Conservation (phyloP, 306 rosid genomes). For the Crotalaria pallida region DNA sequence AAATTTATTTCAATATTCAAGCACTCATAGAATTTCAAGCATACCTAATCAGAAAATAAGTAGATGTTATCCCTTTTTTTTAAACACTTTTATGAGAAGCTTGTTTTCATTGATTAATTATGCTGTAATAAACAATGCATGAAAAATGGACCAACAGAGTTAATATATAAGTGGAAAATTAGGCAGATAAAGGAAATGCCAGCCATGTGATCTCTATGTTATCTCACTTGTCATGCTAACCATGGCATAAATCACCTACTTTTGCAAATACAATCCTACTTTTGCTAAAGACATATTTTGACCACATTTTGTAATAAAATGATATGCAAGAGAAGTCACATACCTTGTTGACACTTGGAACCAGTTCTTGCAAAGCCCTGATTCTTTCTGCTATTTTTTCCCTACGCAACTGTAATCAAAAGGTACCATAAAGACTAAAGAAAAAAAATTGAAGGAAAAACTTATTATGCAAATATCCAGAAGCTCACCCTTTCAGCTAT, state of each 20-base stretch:
- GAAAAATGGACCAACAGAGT: not conserved
- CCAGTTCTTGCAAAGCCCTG: conserved; percentile 91
- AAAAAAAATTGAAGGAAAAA: too few species aligned
- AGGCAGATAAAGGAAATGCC: not conserved
- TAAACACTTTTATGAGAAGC: not conserved
- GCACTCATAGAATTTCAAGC: not conserved
- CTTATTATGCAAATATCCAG: too few species aligned
- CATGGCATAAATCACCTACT: not conserved
- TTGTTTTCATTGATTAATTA: not conserved
- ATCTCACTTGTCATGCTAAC: not conserved
- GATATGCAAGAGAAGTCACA: conserved; percentile 3
- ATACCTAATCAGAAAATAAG: not conserved
- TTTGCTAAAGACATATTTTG: not conserved
- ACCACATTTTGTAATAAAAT: conserved; percentile 16
- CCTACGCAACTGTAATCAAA: conserved; percentile 74
- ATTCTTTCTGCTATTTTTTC: conserved; percentile 99
- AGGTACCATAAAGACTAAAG: not conserved
- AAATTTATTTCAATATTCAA: not conserved
- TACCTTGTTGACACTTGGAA: conserved; percentile 95
- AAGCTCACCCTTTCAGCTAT: conserved; percentile 93
- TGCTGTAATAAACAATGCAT: not conserved
- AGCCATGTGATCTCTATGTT: not conserved
- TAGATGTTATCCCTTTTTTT: not conserved
- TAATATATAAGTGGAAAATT: too few species aligned
- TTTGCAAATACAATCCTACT: not conserved